Conservation (phyloP, 1,139 yeast genomes). For the Candida sanyaensis region DNA sequence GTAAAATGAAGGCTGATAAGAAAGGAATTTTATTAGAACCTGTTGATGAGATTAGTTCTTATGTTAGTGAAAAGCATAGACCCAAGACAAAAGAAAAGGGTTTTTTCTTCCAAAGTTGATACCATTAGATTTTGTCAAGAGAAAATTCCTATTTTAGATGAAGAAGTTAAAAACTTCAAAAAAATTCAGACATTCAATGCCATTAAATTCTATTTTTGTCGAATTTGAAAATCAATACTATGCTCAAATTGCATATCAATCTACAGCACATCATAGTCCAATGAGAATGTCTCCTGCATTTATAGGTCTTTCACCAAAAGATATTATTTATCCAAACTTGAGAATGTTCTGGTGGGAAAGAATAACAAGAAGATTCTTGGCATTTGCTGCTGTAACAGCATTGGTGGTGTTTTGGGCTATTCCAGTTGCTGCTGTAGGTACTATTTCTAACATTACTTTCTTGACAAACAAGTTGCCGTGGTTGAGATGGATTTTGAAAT, state of each 20-base stretch:
- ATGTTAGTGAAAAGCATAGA: slow-evolving; percentile 74
- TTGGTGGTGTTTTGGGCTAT: slow-evolving; percentile 79
- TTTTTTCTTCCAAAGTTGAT: slow-evolving; percentile 59
- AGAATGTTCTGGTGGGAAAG: slow-evolving; percentile 86
- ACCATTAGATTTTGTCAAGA: slow-evolving; percentile 60
- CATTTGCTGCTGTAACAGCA: slow-evolving; percentile 58
- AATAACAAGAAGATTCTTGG: slow-evolving; percentile 56
- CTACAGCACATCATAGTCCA: slow-evolving; percentile 56
- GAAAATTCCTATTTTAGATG: slow-evolving; percentile 54
- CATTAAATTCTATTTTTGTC: slow-evolving; percentile 62
- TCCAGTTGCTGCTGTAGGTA: slow-evolving; percentile 84
- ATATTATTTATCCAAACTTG: slow-evolving; percentile 68
- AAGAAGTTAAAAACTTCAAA: slow-evolving; percentile 53
- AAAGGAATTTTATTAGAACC: slow-evolving; percentile 51
- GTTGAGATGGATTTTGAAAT: slow-evolving; percentile 61
- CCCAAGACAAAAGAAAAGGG: slow-evolving; percentile 67
- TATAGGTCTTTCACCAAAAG: slow-evolving; percentile 63
- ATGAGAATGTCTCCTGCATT: slow-evolving; percentile 49
- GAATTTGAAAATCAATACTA: slow-evolving; percentile 70
- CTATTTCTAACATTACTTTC: slow-evolving; percentile 71
- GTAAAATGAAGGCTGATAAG: slow-evolving; percentile 65
- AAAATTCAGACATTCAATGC: slow-evolving; percentile 41
- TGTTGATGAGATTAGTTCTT: slow-evolving; percentile 55
- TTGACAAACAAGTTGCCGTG: slow-evolving; percentile 61
- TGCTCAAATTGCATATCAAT: slow-evolving; percentile 72